Evolutionary conservation across 768 basidiomycete genomes (phyloP), one percentile per base, ranked within the genome.

Genomic region (Collybiopsis confluens): DNA sequence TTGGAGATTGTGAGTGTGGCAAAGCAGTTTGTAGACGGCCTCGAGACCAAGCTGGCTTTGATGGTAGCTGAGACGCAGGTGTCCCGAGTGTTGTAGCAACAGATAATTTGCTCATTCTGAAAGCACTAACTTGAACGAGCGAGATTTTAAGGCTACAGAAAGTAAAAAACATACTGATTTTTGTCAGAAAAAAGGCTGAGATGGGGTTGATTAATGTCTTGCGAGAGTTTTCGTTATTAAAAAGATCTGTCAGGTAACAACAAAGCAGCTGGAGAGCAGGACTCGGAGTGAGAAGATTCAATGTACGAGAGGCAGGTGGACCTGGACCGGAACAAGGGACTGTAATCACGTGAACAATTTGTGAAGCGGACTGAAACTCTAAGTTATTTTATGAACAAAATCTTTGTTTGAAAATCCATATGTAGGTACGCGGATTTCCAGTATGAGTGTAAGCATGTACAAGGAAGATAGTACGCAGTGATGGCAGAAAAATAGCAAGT

Each of bases 41-140:
- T 79, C 73, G 87, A 73, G 88, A 75, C 92, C 92, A 96, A 78
- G 90, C 92, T 73, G 91, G 91, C 79, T 84, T 82, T 77, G 78
- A 69, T 69, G 86, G 73, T 74, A 86, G 83, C 80, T 77, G 82
- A 74, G 82, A 41, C 69, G 47, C 20, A 72, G 80, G 79, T 76
- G 74, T 85, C 82, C 85, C 86, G 73, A 80, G 69, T 75, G 74
- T 75, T 70, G 87, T 74, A 70, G 82, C 77, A 70, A 86, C 81
- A 62, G 88, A 84, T 74, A 81, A 82, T 86, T 87, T 93, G 90
- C 90, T 95, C 92, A 95, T 95, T 91, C 89, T 91, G 60, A 9
- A 36, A 24, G 33, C 20, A 42, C 24, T 26, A 35, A n/a, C n/a
- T n/a, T n/a, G n/a, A n/a, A 51, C 58, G 46, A 35, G 20, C 47